Conservation (phyloP, 352 stramenopile species). For the Pythium volutum region DNA sequence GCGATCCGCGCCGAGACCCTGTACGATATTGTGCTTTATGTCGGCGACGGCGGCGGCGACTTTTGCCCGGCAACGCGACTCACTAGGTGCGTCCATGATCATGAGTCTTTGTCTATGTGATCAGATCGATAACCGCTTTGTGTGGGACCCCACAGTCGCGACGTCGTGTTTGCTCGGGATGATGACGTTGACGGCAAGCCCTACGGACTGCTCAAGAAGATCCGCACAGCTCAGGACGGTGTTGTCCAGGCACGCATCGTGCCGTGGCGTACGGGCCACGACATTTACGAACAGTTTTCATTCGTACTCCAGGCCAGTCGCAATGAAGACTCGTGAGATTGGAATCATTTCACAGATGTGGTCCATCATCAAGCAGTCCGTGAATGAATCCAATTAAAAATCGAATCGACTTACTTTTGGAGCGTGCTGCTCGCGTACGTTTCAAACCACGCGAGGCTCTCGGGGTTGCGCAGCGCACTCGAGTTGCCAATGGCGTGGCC, state of each 20-base stretch:
- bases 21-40: slow-evolving; percentile 59
- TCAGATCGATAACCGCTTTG: too few species aligned
- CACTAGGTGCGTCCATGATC: slow-evolving; percentile 48
- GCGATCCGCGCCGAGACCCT: slow-evolving; percentile 29
- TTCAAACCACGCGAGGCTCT: slow-evolving; percentile 60
- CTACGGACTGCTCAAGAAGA: slow-evolving; percentile 56
- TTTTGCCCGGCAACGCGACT: slow-evolving; percentile 61
- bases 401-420: slow-evolving; percentile 1
- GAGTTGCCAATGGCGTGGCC: slow-evolving; percentile 55
- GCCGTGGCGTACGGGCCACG: slow-evolving; percentile 56
- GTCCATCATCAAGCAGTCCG: too few species aligned
- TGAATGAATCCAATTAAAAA: too few species aligned
- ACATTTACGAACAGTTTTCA: slow-evolving; percentile 57
- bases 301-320: slow-evolving; percentile 4
- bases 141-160: too few species aligned
- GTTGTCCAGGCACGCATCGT: slow-evolving; percentile 44
- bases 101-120: too few species aligned
- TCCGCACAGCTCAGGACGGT: slow-evolving; percentile 29
- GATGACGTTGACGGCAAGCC: slow-evolving; percentile 41
- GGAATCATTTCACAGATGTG: neutral
- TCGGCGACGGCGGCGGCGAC: slow-evolving; percentile 69
- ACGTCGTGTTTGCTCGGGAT: slow-evolving; percentile 64
- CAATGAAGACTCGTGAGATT: neutral
- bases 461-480: slow-evolving; percentile 64
- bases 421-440: slow-evolving; percentile 38